These are phyloP conservation scores for Ehretia macrophylla DNA, from an alignment of 257 asterid genomes.

Conservation along the genomic window DNA sequence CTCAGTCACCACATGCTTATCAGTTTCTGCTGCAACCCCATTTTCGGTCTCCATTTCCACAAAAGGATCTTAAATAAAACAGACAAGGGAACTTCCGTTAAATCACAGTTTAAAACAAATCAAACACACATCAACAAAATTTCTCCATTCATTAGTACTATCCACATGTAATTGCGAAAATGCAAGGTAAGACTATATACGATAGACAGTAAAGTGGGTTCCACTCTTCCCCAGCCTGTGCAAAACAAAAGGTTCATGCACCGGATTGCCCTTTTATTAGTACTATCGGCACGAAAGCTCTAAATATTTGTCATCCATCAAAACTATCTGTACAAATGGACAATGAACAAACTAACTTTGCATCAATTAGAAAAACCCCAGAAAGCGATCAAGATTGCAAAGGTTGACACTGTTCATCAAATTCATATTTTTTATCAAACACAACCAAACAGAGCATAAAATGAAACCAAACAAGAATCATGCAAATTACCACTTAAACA, in stretches of 20 bases:
- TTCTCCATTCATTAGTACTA: background rate
- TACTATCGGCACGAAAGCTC: too few relatives aligned
- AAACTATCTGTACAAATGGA: too few relatives aligned
- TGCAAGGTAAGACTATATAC: too few relatives aligned
- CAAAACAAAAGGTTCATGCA: too few relatives aligned
- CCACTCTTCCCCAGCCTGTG: too few relatives aligned
- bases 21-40: slow-evolving; percentile 47
- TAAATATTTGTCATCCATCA: too few relatives aligned
- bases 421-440: too few relatives aligned
- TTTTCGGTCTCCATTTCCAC: slow-evolving; percentile 51
- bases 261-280: too few relatives aligned
- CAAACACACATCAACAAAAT: background rate
- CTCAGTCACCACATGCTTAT: slow-evolving; percentile 23
- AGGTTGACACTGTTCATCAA: too few relatives aligned
- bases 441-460: background rate
- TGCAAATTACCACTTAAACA: background rate
- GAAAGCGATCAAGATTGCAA: too few relatives aligned
- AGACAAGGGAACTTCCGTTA: background rate
- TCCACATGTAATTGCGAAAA: background rate
- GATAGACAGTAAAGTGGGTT: too few relatives aligned
- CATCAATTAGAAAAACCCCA: background rate
- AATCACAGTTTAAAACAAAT: background rate
- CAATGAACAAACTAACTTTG: background rate
- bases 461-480: background rate
- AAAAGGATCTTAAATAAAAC: background rate